Conservation (phyloP, 2,329 filamentous ascomycete genomes). For the Plenodomus tracheiphilus region DNA sequence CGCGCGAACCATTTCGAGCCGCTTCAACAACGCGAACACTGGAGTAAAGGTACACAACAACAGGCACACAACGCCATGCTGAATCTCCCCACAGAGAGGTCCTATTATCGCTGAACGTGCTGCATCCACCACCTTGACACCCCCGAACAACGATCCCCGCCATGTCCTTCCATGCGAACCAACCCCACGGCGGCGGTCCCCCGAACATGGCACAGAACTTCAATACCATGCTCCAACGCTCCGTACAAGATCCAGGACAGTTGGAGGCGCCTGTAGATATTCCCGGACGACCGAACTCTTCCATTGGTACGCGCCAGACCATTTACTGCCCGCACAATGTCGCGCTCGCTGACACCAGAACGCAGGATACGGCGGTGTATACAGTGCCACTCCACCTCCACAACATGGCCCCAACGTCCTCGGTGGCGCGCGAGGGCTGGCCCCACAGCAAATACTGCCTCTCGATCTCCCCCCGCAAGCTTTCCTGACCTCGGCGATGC, state of each 20-base stretch:
- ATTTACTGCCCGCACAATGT: slow-evolving; percentile 2
- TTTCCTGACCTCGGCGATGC: slow-evolving; percentile 96
- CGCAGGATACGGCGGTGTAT: slow-evolving; percentile 41
- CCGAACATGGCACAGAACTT: slow-evolving; percentile 38
- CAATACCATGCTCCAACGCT: slow-evolving; percentile 44
- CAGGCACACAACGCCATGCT: slow-evolving; percentile 36
- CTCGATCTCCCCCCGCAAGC: slow-evolving; percentile 78
- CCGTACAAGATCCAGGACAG: slow-evolving; percentile 34
- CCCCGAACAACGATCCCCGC: slow-evolving; percentile 4
- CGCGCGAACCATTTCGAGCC: slow-evolving; percentile 18
- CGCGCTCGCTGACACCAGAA: slow-evolving; percentile 8
- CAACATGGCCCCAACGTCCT: slow-evolving; percentile 51
- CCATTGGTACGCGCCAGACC: slow-evolving; percentile 27
- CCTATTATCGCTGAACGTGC: slow-evolving; percentile 24
- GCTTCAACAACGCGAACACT: slow-evolving; percentile 13
- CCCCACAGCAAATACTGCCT: slow-evolving; percentile 33
- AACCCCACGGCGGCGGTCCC: slow-evolving; percentile 35
- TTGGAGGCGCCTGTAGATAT: slow-evolving; percentile 27
- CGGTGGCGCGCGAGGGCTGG: slow-evolving; percentile 29
- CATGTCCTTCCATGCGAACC: slow-evolving; percentile 35
- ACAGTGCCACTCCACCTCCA: slow-evolving; percentile 50
- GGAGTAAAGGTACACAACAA: slow-evolving; percentile 19
- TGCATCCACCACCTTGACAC: slow-evolving; percentile 2
- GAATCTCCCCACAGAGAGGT: slow-evolving; percentile 18
- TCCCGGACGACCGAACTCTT: slow-evolving; percentile 25